Base-by-base conservation (phyloP, 2,329 filamentous ascomycete genomes). In the Dissoconium aciculare region DNA sequence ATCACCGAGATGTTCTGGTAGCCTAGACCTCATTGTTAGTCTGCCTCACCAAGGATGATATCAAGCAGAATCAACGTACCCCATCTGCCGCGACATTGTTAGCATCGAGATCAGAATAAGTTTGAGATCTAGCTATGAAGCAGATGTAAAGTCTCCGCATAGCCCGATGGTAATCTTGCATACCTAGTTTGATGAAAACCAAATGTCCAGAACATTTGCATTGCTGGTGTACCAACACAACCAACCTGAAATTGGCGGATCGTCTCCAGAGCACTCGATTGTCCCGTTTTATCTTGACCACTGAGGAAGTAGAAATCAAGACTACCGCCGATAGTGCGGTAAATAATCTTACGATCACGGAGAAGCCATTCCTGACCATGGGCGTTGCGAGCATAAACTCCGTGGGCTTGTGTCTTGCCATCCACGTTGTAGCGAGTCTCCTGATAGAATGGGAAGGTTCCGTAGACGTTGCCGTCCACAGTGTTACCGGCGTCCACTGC, bases 271-370 rank as follows among this genome's bases (percentile, higher is more conserved):
- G 37, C 37, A 33, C 67, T 34, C 72, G 37, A 30, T 11, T 13
- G 21, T 11, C 15, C 27, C 3, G 10, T 13, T 3, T 26, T 24
- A 4, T 35, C 33, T 6, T 38, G 35, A 56, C 80, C 80, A 5
- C 73, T 66, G 46, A 77, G 76, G 55, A 87, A 81, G 51, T 79
- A 83, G n/a, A 87, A 59, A 48, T 85, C 79, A 32, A 85, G 26
- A 32, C 43, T 49, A 12, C 50, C 50, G 10, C 47, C 49, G 14
- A 51, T 45, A 0, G 47, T 43, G 5, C 50, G 42, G 32, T 50
- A 52, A 1, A 46, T 50, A 14, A 53, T 27, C 6, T 32, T 43
- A 4, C 41, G 37, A 1, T 34, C 23, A 15, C 44, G 37, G 15
- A 52, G 32, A 3, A 53, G 40, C 47, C 46, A 52, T 11, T 53